Evolutionary conservation across 768 basidiomycete genomes (phyloP), one percentile per base, ranked within the genome.

Genomic region (Russula sp.): DNA sequence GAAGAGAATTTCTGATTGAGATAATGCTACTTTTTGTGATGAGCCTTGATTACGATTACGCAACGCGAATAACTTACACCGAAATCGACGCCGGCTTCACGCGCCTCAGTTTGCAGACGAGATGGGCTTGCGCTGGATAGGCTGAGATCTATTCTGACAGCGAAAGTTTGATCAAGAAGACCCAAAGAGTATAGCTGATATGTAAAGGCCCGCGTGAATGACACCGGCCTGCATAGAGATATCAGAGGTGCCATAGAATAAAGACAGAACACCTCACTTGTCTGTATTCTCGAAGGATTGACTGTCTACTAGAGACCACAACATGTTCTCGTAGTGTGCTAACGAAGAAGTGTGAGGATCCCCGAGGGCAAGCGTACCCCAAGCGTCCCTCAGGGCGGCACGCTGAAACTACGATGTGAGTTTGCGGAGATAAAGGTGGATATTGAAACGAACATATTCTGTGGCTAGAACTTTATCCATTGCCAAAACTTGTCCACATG

Each of bases 31-130:
- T 26, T 32, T 28, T 54, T 24, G 10, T 36, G 38, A 44, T 70
- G 26, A 54, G 59, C 62, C 67, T 18, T 18, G 7, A 14, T 40
- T 74, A n/a, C 62, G 63, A 56, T 53, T 28, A 40, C 10, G 54
- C 57, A 24, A 68, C n/a, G 44, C 57, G 30, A 55, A 42, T 18
- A 3, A 63, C 76, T 71, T 62, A 88, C 90, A 71, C 83, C 81
- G 6, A 89, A 73, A 36, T 87, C 84, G 26, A 76, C 68, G n/a
- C 83, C 81, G 61, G 76, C 76, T 64, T 89, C 89, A 54, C 82
- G 80, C 7, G 85, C 82, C 70, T 91, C 89, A 1, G 78, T 69
- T 50, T 79, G 77, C 64, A 89, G 74, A 52, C 82, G 81, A 10
- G 82, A 70, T 69, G 75, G 67, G 42, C 66, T 71, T 52, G 86